A percentile compares a stretch with the other conserved stretches of the same genome.
phyloP scores from a whole-genome alignment of 2,329 filamentous ascomycete genomes.

The Fragosphaeria purpurea region DNA sequence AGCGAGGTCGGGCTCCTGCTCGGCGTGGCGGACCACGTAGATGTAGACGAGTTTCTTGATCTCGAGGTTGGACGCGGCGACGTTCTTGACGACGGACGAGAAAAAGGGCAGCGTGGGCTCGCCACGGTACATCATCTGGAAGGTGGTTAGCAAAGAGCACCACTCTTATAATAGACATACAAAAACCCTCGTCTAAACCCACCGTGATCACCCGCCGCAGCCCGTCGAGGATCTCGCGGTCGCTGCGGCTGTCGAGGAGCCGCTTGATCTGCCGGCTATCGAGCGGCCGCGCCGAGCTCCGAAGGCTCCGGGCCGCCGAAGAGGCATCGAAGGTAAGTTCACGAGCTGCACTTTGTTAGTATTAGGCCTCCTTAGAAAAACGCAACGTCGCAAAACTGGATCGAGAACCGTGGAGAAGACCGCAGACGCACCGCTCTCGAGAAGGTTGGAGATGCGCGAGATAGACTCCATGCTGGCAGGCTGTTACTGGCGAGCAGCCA shows the following conservation, averaged over 20 bases:
- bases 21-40: conserved; percentile 92
- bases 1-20: conserved; percentile 89
- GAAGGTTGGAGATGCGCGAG: conserved; percentile 81
- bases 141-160: conserved; percentile 1
- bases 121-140: conserved; percentile 86
- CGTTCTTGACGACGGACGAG: conserved; percentile 96
- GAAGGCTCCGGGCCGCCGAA: conserved; percentile 65
- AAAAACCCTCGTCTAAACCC: conserved; percentile 22
- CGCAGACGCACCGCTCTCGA: conserved; percentile 70
- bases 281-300: conserved; percentile 50
- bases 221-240: conserved; percentile 86
- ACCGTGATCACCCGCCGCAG: conserved; percentile 81
- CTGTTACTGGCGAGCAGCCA: not conserved
- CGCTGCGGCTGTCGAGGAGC: conserved; percentile 84
- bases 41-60: conserved; percentile 99
- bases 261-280: conserved; percentile 85
- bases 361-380: not conserved
- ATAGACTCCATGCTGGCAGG: conserved; percentile 74
- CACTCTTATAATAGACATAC: no score
- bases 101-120: conserved; percentile 88
- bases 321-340: conserved; percentile 97
- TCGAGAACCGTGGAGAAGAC: not conserved
- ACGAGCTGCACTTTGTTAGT: conserved; percentile 50
- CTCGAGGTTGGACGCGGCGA: conserved; percentile 84
- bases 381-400: no score